Evolutionary conservation across 805 yeast species (phyloP), one percentile per base, ranked within the genome.

Genomic region (Wickerhamiella lipophila): DNA sequence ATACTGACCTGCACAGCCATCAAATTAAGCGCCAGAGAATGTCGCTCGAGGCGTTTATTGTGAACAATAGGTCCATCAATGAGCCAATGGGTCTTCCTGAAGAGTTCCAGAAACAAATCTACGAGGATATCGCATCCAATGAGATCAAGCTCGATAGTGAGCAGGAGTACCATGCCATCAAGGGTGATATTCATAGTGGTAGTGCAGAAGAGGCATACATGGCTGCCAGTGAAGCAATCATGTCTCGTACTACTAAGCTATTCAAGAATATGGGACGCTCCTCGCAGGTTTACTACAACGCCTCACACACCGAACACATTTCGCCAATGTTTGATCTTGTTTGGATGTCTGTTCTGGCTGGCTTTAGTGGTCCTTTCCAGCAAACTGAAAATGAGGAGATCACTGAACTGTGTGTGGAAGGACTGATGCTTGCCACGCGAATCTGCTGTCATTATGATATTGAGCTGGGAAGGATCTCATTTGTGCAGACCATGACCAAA

Each of bases 301-400:
- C 96, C 0, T 76, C 87, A 1, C 89, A 83, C 59, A 76, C 83
- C 13, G 94, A 86, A 56, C 96, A 89, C 61, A 95, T 89, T 13
- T 81, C 76, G 61, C 88, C 96, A 1, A 84, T 94, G 60, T 89
- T 92, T 66, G 96, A 89, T 58, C 85, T 85, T 15, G 68, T 83
- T 40, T 92, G 99, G 99, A 88, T 94, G 96, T 86, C 96, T 0
- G 76, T 92, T 43, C 71, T 92, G 55, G 97, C 97, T 6, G 96
- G 94, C 0, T 71, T 92, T 45, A 87, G 96, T 0, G 89, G 94
- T 2, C 94, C 96, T 5, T 87, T 88, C 69, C 86, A 82, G 60
- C 96, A 86, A 49, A 79, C 81, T 53, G 87, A 83, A 56, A 92
- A 84, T 56, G 74, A 72, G 18, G 86, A 80, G 49, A 74, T 70